phyloP scores from a whole-genome alignment of 2,329 filamentous ascomycete genomes.

The Alternaria sp. region DNA sequence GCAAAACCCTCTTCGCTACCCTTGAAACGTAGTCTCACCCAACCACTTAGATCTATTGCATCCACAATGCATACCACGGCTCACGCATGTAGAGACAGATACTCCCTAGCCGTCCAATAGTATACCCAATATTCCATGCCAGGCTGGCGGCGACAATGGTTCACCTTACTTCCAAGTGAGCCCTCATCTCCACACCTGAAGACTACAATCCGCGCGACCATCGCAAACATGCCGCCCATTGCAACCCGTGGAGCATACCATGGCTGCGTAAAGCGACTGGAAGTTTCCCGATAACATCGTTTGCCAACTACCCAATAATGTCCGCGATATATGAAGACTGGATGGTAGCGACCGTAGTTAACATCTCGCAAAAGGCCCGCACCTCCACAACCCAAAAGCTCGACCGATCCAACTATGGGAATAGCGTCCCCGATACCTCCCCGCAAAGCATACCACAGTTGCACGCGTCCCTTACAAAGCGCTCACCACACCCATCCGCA shows the following conservation, averaged over 20 bases:
- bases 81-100: neutral
- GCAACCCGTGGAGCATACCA: neutral
- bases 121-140: neutral
- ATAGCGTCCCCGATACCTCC: too few species aligned
- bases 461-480: neutral
- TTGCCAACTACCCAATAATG: neutral
- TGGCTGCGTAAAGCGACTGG: neutral
- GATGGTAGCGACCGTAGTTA: neutral
- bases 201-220: neutral
- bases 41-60: neutral
- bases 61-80: neutral
- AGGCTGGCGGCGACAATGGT: neutral
- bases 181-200: rapidly evolving
- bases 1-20: neutral
- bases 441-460: too few species aligned
- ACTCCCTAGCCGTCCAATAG: neutral
- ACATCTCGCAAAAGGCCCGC: neutral
- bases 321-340: neutral
- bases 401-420: too few species aligned
- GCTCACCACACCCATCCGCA: neutral
- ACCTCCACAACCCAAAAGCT: neutral
- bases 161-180: rapidly evolving
- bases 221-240: neutral
- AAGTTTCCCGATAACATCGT: neutral
- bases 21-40: neutral